These are phyloP conservation scores for Pouteria campechiana DNA, from an alignment of 179 eudicot genomes.

Conservation along the genomic window DNA sequence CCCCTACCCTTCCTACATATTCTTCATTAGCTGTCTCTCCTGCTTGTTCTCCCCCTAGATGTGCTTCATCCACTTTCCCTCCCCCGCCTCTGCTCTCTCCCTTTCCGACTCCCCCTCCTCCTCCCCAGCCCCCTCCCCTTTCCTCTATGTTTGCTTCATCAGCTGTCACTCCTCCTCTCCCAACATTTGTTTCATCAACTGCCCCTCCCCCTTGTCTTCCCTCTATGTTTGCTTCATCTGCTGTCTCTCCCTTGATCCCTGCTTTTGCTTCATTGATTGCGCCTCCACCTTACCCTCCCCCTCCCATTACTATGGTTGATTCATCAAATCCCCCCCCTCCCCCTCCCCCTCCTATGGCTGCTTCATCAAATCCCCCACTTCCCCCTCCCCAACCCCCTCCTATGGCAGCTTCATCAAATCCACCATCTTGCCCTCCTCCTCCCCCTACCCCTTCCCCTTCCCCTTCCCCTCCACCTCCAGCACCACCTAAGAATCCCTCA, in stretches of 20 bases:
- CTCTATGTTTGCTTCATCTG: too few relatives aligned
- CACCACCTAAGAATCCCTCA: constrained; percentile 12
- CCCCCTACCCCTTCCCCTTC: constrained; percentile 25
- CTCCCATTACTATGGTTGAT: constrained; percentile 3
- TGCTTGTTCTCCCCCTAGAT: constrained; percentile 7
- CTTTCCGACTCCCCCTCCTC: constrained; percentile 9
- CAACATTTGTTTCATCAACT: too few relatives aligned
- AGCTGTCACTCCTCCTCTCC: neutral
- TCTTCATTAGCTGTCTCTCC: too few relatives aligned
- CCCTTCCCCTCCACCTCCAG: constrained; percentile 25
- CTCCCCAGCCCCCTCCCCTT: constrained; percentile 4
- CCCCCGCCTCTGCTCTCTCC: constrained; percentile 8
- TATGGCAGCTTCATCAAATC: constrained; percentile 1
- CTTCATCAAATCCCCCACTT: constrained; percentile 9
- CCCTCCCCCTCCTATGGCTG: constrained; percentile 1
- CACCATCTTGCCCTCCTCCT: neutral
- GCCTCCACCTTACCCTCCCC: constrained; percentile 5
- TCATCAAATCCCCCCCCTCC: constrained; percentile 11
- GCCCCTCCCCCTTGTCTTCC: constrained; percentile 11
- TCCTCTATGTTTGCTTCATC: constrained; percentile 2
- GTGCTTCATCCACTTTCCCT: constrained; percentile 14
- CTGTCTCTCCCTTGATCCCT: neutral
- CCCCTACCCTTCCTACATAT: neutral
- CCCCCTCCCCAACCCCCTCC: constrained; percentile 17
- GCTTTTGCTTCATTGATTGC: too few relatives aligned